These are phyloP conservation scores for Prunus yedoensis DNA, from an alignment of 331 rosid genomes.

Conservation along the genomic window DNA sequence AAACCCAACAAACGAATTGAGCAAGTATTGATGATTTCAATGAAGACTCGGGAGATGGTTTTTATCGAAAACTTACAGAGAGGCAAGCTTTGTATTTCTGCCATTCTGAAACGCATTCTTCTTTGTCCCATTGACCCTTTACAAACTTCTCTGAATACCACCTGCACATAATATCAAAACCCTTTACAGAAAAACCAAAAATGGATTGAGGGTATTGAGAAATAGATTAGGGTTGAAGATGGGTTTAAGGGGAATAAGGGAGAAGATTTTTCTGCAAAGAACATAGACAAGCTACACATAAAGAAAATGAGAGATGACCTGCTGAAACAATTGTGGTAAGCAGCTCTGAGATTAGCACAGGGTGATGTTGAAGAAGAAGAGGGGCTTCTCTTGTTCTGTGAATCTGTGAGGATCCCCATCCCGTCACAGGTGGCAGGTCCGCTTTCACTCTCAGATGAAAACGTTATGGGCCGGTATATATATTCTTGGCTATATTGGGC, in stretches of 20 bases:
- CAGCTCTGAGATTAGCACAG: conserved; percentile 66
- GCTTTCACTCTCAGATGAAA: background rate
- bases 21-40: background rate
- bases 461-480: background rate
- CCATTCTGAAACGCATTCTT: conserved; percentile 79
- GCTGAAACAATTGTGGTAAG: conserved; percentile 90
- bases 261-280: background rate
- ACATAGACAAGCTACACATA: background rate
- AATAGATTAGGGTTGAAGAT: conserved; percentile 27
- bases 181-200: background rate
- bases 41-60: background rate
- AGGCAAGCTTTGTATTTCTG: conserved; percentile 79
- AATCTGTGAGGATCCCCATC: conserved; percentile 36
- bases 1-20: background rate
- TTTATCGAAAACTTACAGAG: conserved; percentile 38
- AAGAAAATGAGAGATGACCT: conserved; percentile 37
- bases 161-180: conserved; percentile 27
- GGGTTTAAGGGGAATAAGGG: conserved; percentile 6
- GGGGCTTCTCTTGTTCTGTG: conserved; percentile 31
- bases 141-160: conserved; percentile 85
- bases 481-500: background rate
- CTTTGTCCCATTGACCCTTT: conserved; percentile 69
- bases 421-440: background rate
- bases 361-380: conserved; percentile 60
- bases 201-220: background rate